phyloP scores from a whole-genome alignment of 345 rosid genomes.

The Melastoma malabathricum region DNA sequence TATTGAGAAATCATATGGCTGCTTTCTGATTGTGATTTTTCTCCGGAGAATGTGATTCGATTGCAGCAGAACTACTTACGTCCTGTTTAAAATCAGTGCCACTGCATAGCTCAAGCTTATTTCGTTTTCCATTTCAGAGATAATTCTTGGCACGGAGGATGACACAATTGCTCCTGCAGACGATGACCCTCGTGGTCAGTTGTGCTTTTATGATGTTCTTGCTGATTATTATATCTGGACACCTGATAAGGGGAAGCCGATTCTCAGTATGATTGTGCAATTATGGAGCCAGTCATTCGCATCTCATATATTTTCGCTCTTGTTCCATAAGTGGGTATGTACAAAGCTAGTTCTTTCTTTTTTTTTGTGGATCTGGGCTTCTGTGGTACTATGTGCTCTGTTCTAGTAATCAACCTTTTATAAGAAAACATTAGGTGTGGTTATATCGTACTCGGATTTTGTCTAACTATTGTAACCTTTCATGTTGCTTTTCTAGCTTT shows the following conservation, averaged over 20 bases:
- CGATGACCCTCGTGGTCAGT: conserved; percentile 26
- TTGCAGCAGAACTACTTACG: not conserved
- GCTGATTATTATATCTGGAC: conserved; percentile 67
- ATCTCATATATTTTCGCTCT: conserved; percentile 69
- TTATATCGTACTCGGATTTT: not conserved
- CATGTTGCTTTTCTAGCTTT: conserved; percentile 38
- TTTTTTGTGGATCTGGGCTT: not conserved
- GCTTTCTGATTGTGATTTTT: too few species aligned
- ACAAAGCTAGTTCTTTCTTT: not conserved
- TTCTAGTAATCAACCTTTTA: not conserved
- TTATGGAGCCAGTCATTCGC: conserved; percentile 99
- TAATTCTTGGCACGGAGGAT: conserved; percentile 51
- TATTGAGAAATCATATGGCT: too few species aligned
- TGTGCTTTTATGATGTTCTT: conserved; percentile 81
- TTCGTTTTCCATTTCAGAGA: not conserved
- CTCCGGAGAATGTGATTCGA: too few species aligned
- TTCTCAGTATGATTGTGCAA: conserved; percentile 79
- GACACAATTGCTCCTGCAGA: conserved; percentile 39
- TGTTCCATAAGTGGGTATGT: conserved; percentile 88
- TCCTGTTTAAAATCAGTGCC: not conserved
- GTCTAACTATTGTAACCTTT: conserved; percentile 1
- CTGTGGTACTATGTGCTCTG: not conserved
- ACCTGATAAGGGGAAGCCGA: conserved; percentile 58
- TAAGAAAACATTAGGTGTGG: not conserved
- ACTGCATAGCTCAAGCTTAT: not conserved